Percentiles rank a stretch among this genome's conserved stretches.
Conservation (phyloP, 2,329 filamentous ascomycete genomes). For the Penicillium verrucosum region DNA sequence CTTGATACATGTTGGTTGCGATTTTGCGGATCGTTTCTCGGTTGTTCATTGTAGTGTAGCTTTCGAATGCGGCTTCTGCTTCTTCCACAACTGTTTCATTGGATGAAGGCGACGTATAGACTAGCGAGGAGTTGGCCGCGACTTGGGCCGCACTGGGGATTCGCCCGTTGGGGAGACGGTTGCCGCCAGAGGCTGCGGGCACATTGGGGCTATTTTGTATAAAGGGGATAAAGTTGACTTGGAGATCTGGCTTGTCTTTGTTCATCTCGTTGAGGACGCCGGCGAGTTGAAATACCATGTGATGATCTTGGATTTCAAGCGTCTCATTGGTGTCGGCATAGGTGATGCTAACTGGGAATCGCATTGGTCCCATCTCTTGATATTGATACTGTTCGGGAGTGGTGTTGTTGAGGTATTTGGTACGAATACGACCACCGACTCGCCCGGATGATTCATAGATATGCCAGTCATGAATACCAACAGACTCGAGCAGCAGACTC, state of each 20-base stretch:
- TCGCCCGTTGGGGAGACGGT: conserved; percentile 51
- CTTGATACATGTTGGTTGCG: conserved; percentile 42
- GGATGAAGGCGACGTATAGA: conserved; percentile 35
- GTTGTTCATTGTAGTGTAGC: conserved; percentile 31
- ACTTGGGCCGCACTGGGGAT: conserved; percentile 54
- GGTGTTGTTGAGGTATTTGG: conserved; percentile 43
- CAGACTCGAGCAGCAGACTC: conserved; percentile 43
- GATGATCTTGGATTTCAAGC: conserved; percentile 43
- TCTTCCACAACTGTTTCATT: conserved; percentile 36
- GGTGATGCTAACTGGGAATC: conserved; percentile 42
- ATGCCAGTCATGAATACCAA: conserved; percentile 47
- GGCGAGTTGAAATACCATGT: conserved; percentile 45
- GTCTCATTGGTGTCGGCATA: conserved; percentile 44
- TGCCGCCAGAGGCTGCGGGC: conserved; percentile 48
- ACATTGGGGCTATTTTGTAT: conserved; percentile 50
- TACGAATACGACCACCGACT: conserved; percentile 46
- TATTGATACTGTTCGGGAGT: conserved; percentile 36
- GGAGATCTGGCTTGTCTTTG: conserved; percentile 31
- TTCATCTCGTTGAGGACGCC: conserved; percentile 44
- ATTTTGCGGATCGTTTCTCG: conserved; percentile 29
- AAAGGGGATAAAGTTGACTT: conserved; percentile 45
- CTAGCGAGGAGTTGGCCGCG: conserved; percentile 39
- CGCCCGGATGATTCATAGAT: conserved; percentile 44
- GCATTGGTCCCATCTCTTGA: conserved; percentile 47
- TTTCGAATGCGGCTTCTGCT: conserved; percentile 41